Base-by-base conservation (phyloP, 2,329 filamentous ascomycete species). In the Sporothrix luriei region DNA sequence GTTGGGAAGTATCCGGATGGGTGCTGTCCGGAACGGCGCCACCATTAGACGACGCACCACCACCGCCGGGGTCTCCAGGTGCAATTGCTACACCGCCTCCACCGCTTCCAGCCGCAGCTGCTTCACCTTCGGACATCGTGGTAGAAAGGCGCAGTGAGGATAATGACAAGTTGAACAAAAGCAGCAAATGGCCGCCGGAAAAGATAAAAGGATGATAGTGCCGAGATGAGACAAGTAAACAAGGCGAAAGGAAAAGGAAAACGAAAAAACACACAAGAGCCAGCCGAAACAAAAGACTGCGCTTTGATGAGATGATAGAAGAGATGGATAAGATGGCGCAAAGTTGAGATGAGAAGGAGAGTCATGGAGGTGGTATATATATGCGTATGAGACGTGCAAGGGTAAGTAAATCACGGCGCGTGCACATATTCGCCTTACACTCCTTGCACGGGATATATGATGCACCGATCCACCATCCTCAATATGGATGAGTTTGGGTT, bases 61-160 rank as follows among this genome's bases (percentile, higher is more conserved):
- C 68, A 24, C 24, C 68, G 14, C 33, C 52, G 54, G 54, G 7
- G 29, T 54, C 51, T 24, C 51, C 51, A 43, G 49, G n/a, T 10
- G 65, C 48, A 19, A 26, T 19, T 14, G 49, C 65, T 40, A 19
- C 66, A 16, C 52, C 57, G 19, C 64, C 71, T 11, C 69, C 69
- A 38, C 33, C 33, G 33, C 33, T 9, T 11, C 21, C 24, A 43
- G 49, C n/a, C 4, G 65, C 48, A 19, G 46, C 11, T 14, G 49
- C 51, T 40, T 67, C 71, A 4, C 69, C 69, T 38, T 73, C 72
- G 40, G 71, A 61, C 72, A 73, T 72, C 9, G 11, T 64, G 13
- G 19, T 11, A 40, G 40, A 61, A 24, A 57, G 16, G 21, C 24
- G n/a, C 24, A 21, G 51, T 1, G 19, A 13, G 29, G 7, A 43